Conservation (phyloP, 345 rosid genomes). For the Crucihimalaya himalaica region DNA sequence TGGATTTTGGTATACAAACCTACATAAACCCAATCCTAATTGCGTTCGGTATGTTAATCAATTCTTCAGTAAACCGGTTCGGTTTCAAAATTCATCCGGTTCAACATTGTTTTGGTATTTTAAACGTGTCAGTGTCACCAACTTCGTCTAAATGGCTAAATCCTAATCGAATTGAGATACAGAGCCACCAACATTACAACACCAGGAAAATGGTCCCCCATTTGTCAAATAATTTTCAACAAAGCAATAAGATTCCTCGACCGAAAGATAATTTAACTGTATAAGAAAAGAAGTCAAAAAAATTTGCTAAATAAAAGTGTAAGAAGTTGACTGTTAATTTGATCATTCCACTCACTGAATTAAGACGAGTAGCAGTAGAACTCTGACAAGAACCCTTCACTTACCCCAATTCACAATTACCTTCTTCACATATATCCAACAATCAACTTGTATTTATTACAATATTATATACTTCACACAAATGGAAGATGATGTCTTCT, state of each 20-base stretch:
- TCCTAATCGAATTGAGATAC: neutral
- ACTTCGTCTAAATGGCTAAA: neutral
- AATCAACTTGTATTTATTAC: neutral
- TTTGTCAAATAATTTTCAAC: neutral
- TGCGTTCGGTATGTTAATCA: neutral
- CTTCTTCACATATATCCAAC: neutral
- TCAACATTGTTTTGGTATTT: neutral
- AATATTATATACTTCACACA: neutral
- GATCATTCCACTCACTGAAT: neutral
- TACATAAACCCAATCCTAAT: neutral
- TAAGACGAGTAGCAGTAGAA: conserved; percentile 3
- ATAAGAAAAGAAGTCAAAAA: neutral
- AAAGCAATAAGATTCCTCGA: conserved; percentile 7
- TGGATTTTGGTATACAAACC: neutral
- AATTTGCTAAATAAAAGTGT: neutral
- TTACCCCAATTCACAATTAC: neutral
- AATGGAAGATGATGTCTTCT: conserved; percentile 15
- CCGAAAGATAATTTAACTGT: neutral
- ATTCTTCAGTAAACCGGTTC: neutral
- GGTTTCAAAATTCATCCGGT: neutral
- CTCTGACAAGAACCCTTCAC: conserved; percentile 13
- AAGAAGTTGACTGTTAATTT: neutral
- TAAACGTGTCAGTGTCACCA: conserved; percentile 7
- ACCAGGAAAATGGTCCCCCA: neutral
- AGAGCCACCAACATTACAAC: neutral